Percentiles rank a stretch among this genome's conserved stretches.
phyloP scores from a whole-genome alignment of 805 yeast genomes.

The Ogataea paraovalis region DNA sequence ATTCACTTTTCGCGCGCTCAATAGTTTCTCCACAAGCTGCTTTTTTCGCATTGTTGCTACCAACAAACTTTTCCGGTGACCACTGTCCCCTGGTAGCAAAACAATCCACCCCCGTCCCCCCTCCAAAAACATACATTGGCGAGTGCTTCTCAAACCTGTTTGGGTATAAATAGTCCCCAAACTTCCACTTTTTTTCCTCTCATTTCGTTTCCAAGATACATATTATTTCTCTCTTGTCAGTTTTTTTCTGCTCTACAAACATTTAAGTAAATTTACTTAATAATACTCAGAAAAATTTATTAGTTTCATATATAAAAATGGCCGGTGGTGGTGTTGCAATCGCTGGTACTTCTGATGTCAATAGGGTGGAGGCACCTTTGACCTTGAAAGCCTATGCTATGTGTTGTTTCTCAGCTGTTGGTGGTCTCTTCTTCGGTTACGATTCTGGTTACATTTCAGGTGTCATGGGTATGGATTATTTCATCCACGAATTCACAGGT shows the following conservation, averaged over 20 bases:
- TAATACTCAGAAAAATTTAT: not conserved
- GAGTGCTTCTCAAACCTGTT: too few relatives aligned
- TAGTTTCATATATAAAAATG: not conserved
- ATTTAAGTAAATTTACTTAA: not conserved
- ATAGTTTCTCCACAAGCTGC: not conserved
- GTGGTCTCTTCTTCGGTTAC: conserved; percentile 64
- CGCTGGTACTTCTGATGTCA: conserved; percentile 9
- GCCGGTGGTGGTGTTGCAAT: conserved; percentile 7
- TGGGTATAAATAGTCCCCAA: too few relatives aligned
- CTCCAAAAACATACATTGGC: too few relatives aligned
- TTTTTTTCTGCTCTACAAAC: too few relatives aligned
- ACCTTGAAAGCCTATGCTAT: conserved; percentile 34
- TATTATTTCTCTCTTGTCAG: too few relatives aligned
- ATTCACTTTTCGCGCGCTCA: not conserved
- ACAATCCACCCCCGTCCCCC: too few relatives aligned
- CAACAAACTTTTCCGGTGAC: too few relatives aligned
- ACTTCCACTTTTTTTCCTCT: too few relatives aligned
- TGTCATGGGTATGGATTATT: conserved; percentile 58
- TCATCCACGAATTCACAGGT: conserved; percentile 28
- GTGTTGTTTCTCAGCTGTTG: conserved; percentile 61
- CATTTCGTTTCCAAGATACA: too few relatives aligned
- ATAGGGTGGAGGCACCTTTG: conserved; percentile 35
- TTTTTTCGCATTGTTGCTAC: not conserved
- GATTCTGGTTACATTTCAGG: conserved; percentile 69
- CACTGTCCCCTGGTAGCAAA: too few relatives aligned